Evolutionary conservation across 2,329 filamentous ascomycete genomes (phyloP).

Genomic region (Salinomyces thailandicus): DNA sequence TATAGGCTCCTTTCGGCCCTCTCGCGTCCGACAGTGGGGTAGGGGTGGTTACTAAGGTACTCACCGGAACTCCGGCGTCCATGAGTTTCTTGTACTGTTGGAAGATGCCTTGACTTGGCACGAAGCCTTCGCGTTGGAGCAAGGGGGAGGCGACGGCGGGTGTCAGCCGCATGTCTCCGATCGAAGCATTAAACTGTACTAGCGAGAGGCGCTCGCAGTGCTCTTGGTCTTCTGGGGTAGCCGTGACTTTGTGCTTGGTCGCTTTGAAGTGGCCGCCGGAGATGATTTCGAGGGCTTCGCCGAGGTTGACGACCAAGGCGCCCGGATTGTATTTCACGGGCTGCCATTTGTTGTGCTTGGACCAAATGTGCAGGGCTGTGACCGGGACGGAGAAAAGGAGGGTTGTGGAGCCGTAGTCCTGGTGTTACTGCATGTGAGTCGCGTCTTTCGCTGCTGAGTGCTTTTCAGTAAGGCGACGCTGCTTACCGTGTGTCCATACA

Average conservation of each 20-base stretch:
- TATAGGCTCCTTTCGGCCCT: too few relatives aligned
- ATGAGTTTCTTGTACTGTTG: slow-evolving; percentile 38
- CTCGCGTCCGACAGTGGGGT: too few relatives aligned
- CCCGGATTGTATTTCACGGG: slow-evolving; percentile 29
- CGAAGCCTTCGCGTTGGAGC: slow-evolving; percentile 34
- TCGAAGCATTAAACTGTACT: slow-evolving; percentile 32
- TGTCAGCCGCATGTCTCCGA: slow-evolving; percentile 35
- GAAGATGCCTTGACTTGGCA: slow-evolving; percentile 36
- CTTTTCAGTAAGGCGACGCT: too few relatives aligned
- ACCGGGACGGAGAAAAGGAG: slow-evolving; percentile 31
- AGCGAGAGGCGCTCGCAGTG: slow-evolving; percentile 29
- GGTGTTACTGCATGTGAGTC: too few relatives aligned
- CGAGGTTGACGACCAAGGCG: slow-evolving; percentile 30
- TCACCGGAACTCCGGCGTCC: slow-evolving; percentile 30
- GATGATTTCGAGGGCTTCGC: slow-evolving; percentile 29
- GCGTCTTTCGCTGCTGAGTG: too few relatives aligned
- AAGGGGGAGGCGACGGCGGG: slow-evolving; percentile 33
- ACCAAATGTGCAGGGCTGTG: slow-evolving; percentile 29
- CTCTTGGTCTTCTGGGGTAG: slow-evolving; percentile 37
- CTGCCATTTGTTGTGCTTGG: slow-evolving; percentile 28
- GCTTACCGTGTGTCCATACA: slow-evolving; percentile 25
- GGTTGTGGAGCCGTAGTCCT: slow-evolving; percentile 34
- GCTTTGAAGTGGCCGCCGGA: slow-evolving; percentile 36
- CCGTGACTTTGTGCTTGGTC: slow-evolving; percentile 39
- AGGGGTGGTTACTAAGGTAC: too few relatives aligned